phyloP scores from a whole-genome alignment of 2,329 filamentous ascomycete species.

The Scedosporium apiospermum region DNA sequence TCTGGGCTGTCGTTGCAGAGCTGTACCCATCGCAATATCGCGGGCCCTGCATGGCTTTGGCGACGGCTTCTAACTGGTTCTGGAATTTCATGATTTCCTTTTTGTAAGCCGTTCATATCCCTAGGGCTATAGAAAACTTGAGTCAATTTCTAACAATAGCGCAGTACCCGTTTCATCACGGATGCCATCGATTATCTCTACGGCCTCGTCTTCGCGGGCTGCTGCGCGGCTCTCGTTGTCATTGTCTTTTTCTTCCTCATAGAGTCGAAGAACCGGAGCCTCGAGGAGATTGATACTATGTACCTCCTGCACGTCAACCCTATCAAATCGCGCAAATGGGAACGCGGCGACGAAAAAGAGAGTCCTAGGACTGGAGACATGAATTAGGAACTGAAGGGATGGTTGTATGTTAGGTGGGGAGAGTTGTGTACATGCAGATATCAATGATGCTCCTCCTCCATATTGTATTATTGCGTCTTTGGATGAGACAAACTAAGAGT shows the following conservation, averaged over 20 bases:
- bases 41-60: slow-evolving; percentile 43
- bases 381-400: not conserved
- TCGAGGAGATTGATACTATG: slow-evolving; percentile 73
- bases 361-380: not conserved
- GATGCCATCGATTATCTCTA: slow-evolving; percentile 59
- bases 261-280: slow-evolving; percentile 59
- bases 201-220: slow-evolving; percentile 62
- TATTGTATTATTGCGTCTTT: no score
- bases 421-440: no score
- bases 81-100: slow-evolving; percentile 54
- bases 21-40: slow-evolving; percentile 52
- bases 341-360: slow-evolving; percentile 10
- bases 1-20: slow-evolving; percentile 57
- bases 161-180: slow-evolving; percentile 61
- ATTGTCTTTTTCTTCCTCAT: slow-evolving; percentile 70
- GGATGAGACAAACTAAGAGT: no score
- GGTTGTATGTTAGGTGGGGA: no score
- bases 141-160: slow-evolving; percentile 13
- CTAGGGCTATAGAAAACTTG: not conserved
- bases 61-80: slow-evolving; percentile 50
- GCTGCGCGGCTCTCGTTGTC: slow-evolving; percentile 50
- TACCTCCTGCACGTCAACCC: slow-evolving; percentile 47
- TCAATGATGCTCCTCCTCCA: no score
- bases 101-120: slow-evolving; percentile 24
- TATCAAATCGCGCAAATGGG: slow-evolving; percentile 31